phyloP scores from a whole-genome alignment of 495 filamentous ascomycete genomes.

The Podospora bellae-mahoneyi region DNA sequence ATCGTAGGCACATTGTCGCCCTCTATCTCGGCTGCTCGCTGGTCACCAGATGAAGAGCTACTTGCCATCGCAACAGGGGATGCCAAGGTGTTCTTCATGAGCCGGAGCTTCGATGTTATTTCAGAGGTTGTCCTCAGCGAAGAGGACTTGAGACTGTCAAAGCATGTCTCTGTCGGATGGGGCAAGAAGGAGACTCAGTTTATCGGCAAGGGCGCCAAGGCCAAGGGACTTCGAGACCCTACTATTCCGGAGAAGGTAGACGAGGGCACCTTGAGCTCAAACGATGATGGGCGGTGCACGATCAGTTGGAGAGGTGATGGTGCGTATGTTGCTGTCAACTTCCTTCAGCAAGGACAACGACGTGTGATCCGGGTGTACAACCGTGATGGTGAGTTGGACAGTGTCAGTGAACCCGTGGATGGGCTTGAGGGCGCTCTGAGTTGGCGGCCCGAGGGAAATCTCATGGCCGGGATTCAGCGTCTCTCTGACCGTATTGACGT shows the following conservation, averaged over 20 bases:
- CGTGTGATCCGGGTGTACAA: slow-evolving; percentile 85
- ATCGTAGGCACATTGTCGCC: slow-evolving; percentile 91
- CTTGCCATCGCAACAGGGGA: slow-evolving; percentile 76
- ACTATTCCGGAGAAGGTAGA: slow-evolving; percentile 93
- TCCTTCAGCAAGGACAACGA: slow-evolving; percentile 60
- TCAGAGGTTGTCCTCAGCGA: slow-evolving; percentile 63
- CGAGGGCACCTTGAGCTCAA: slow-evolving; percentile 67
- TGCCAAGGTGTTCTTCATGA: slow-evolving; percentile 86
- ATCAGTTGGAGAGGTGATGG: slow-evolving; percentile 97
- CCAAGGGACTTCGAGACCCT: slow-evolving; percentile 84
- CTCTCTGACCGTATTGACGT: slow-evolving; percentile 68
- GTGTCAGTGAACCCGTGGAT: slow-evolving; percentile 91
- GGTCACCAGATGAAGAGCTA: slow-evolving; percentile 94
- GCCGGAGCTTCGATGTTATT: slow-evolving; percentile 80
- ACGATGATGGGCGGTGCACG: slow-evolving; percentile 64
- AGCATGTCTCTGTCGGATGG: slow-evolving; percentile 97
- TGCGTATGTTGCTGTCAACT: slow-evolving; percentile 83
- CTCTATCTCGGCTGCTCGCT: slow-evolving; percentile 82
- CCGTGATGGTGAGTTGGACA: slow-evolving; percentile 83
- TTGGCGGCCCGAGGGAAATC: slow-evolving; percentile 87
- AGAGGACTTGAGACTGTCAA: slow-evolving; percentile 81
- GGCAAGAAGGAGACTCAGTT: slow-evolving; percentile 98
- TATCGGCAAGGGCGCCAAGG: slow-evolving; percentile 87
- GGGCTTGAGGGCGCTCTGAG: slow-evolving; percentile 79
- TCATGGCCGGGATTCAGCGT: slow-evolving; percentile 80